Conservation (phyloP, 805 yeast genomes). For the Candida chauliodis region DNA sequence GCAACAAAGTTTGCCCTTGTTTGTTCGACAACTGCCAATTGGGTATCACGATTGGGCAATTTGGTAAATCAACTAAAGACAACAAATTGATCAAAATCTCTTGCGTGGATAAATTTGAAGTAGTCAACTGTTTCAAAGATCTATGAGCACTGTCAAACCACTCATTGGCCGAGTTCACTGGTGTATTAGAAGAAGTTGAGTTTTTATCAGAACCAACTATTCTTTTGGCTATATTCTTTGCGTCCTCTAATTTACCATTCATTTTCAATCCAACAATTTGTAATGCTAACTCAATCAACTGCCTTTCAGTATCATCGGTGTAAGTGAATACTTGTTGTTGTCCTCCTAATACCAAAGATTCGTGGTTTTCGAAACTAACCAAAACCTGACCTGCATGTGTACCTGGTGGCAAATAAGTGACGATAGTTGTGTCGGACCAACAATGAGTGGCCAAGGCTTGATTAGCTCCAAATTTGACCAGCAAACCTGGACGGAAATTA, state of each 20-base stretch:
- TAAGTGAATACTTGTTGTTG: constrained; percentile 73
- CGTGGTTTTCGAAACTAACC: constrained; percentile 70
- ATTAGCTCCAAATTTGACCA: constrained; percentile 82
- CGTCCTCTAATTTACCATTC: constrained; percentile 95
- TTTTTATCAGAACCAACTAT: constrained; percentile 64
- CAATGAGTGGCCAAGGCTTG: constrained; percentile 83
- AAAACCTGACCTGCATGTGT: constrained; percentile 85
- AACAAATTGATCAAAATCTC: constrained; percentile 48
- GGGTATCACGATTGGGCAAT: constrained; percentile 57
- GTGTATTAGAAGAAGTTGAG: constrained; percentile 6
- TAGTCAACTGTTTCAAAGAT: constrained; percentile 43
- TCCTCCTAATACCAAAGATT: constrained; percentile 25
- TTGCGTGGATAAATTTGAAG: constrained; percentile 45
- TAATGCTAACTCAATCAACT: constrained; percentile 88
- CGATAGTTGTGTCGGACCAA: constrained; percentile 94
- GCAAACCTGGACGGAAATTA: constrained; percentile 78
- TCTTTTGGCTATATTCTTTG: constrained; percentile 86
- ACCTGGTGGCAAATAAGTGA: constrained; percentile 92
- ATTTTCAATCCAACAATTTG: constrained; percentile 96
- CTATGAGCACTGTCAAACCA: constrained; percentile 55
- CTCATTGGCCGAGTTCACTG: constrained; percentile 24
- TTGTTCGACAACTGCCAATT: constrained; percentile 78
- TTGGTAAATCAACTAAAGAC: constrained; percentile 61
- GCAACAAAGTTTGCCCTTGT: constrained; percentile 86
- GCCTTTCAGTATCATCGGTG: constrained; percentile 92